Evolutionary conservation across 345 rosid species (phyloP), one percentile per base, ranked within the genome.

Genomic region (Syzygium grande): DNA sequence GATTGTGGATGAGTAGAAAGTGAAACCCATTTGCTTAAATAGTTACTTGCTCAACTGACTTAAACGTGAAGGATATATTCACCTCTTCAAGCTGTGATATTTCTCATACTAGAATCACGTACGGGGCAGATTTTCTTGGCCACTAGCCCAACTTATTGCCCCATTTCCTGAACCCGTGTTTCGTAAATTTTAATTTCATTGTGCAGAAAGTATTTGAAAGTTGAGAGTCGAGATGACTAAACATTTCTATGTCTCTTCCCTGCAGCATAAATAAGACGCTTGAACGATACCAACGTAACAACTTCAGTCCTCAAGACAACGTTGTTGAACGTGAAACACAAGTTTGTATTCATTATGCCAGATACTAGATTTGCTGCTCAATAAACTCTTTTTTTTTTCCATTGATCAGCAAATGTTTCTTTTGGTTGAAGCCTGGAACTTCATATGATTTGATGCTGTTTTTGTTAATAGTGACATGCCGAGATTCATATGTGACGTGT

Each of bases 211-310:
- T 84, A 29, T 63, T 29, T 63, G 38, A 14, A 29, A 29, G 21
- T 63, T 30, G 41, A 43, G 46, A 55, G 4, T 85, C 19, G 5
- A 16, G 30, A 85, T 30, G 59, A 9, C 51, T 49, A 13, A 65
- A 29, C 78, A 14, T 65, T 65, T 65, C 78, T 52, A 13, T 84
- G 43, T 6, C 51, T 77, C 86, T 34, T 85, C 22, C 58, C 41
- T 84, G 86, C 92, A 96, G 98, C 58, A 91, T 87, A 68, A 84
- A 87, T 90, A 93, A 92, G 86, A 96, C 99, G 55, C 93, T 96
- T 2, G 96, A 96, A 88, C 90, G 97, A 85, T 95, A 96, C 89
- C 95, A 94, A 90, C 95, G 94, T 77, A 91, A 95, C 90, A 92
- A 93, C 93, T 89, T 89, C 90, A 86, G 91, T 90, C 92, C 97